Base-by-base conservation (phyloP, 768 basidiomycete species). In the Daedalea quercina region DNA sequence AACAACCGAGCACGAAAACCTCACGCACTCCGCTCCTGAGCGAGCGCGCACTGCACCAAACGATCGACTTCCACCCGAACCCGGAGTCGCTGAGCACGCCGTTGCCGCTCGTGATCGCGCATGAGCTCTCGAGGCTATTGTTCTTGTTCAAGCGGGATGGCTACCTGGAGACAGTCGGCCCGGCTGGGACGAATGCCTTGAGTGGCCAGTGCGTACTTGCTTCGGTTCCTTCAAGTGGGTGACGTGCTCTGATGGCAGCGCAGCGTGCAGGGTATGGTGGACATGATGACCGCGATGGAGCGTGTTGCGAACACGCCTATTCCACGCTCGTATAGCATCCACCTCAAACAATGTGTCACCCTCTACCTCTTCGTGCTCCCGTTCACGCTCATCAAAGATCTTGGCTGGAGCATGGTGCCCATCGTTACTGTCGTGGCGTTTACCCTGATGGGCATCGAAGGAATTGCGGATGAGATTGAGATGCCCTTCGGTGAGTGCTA, bases 271-370 rank as follows among this genome's bases (percentile, higher is more conserved):
- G 76, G 78, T 34, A 85, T 95, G 82, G 84, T 90, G 1, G 90
- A 94, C 60, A 85, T 91, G 65, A 75, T 97, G 60, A 81, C 84
- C 15, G 75, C 76, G 4, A 90, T 96, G 84, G 94, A 97, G 69
- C 80, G 94, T n/a, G 78, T 94, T 33, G 88, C 90, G 15, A 92
- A 89, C 66, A 90, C 90, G 9, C 87, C 87, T 0, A 89, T 92
- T 47, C 90, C 89, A 19, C 70, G 79, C 37, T 85, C 85, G 35
- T 90, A 92, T 60, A 82, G 88, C 37, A 87, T 97, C 54, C 94
- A 96, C 68, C 72, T 95, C 62, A 94, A 95, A 67, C 94, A 97
- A 83, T 90, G 87, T 58, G 90, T 95, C n/a, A 86, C 88, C 1
- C 70, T 95, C 0, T 96, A 95, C 71, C 81, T 98, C 8, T 93